phyloP scores from a whole-genome alignment of 768 basidiomycete genomes.

The Punctularia strigosozonata region DNA sequence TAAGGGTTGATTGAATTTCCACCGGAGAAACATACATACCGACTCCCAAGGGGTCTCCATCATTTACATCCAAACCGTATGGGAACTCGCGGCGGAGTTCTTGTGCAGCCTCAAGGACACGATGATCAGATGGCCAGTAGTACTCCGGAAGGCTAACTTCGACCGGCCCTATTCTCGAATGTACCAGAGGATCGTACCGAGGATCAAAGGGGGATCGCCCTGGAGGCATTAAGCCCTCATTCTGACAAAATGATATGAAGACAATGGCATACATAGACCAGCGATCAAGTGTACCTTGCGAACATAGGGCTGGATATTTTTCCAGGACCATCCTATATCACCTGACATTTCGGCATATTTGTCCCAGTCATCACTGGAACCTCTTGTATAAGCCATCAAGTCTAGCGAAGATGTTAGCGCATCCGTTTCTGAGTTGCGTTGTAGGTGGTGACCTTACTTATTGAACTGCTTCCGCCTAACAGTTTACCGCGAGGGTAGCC shows the following conservation, averaged over 20 bases:
- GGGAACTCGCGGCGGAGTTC: too few species aligned
- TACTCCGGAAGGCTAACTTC: too few species aligned
- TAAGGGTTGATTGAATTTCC: too few species aligned
- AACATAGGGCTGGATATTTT: neutral
- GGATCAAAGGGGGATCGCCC: neutral
- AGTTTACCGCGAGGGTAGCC: conserved; percentile 1
- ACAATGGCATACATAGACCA: too few species aligned
- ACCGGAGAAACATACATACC: too few species aligned
- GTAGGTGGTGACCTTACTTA: neutral
- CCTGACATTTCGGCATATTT: neutral
- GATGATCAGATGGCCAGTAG: too few species aligned
- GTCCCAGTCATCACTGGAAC: neutral
- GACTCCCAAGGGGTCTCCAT: neutral
- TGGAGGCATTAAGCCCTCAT: too few species aligned
- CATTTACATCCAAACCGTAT: neutral
- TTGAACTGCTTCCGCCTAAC: conserved; percentile 4
- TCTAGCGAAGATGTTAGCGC: neutral
- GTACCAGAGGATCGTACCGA: neutral
- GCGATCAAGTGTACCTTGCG: too few species aligned
- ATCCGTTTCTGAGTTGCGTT: neutral
- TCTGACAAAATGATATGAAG: too few species aligned
- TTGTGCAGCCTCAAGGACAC: too few species aligned
- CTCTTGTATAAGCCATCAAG: neutral
- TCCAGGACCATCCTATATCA: neutral
- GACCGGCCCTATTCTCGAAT: too few species aligned